Percentiles rank a stretch among this genome's conserved stretches.
phyloP scores from a whole-genome alignment of 805 yeast genomes.

The Cyberlindnera petersonii region DNA sequence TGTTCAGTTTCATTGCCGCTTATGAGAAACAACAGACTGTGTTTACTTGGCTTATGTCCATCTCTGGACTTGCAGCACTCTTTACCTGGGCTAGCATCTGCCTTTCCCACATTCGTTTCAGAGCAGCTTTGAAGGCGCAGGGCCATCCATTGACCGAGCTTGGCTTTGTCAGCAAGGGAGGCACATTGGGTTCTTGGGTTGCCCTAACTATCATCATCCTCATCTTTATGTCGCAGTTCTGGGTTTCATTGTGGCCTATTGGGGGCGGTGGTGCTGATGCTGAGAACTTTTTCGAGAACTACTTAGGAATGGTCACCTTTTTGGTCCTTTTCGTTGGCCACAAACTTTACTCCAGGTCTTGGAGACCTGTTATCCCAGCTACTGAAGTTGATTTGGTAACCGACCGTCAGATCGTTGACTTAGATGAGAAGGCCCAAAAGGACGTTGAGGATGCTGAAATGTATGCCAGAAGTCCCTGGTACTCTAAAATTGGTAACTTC shows the following conservation, averaged over 20 bases:
- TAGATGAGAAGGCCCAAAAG: constrained; percentile 35
- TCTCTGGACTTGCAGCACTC: constrained; percentile 57
- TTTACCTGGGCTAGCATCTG: constrained; percentile 62
- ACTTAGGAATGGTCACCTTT: constrained; percentile 46
- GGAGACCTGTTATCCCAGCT: constrained; percentile 34
- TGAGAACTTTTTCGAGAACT: constrained; percentile 45
- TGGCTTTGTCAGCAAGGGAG: constrained; percentile 48
- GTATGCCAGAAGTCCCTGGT: constrained; percentile 13
- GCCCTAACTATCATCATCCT: constrained; percentile 45
- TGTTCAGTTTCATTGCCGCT: constrained; percentile 63
- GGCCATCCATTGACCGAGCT: constrained; percentile 44
- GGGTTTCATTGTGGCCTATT: constrained; percentile 61
- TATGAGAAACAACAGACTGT: constrained; percentile 52
- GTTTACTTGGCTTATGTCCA: constrained; percentile 60
- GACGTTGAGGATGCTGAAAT: constrained; percentile 32
- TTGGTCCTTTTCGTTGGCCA: constrained; percentile 41
- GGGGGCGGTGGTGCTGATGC: constrained; percentile 37
- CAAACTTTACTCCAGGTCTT: constrained; percentile 38
- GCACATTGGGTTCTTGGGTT: constrained; percentile 48
- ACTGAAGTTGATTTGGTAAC: constrained; percentile 52
- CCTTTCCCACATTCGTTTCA: constrained; percentile 51
- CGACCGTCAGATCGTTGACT: constrained; percentile 45
- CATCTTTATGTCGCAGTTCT: constrained; percentile 54
- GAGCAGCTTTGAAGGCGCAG: constrained; percentile 53
- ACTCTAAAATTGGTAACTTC: neutral